Base-by-base conservation (phyloP, 345 rosid genomes). In the Syzygium grande region DNA sequence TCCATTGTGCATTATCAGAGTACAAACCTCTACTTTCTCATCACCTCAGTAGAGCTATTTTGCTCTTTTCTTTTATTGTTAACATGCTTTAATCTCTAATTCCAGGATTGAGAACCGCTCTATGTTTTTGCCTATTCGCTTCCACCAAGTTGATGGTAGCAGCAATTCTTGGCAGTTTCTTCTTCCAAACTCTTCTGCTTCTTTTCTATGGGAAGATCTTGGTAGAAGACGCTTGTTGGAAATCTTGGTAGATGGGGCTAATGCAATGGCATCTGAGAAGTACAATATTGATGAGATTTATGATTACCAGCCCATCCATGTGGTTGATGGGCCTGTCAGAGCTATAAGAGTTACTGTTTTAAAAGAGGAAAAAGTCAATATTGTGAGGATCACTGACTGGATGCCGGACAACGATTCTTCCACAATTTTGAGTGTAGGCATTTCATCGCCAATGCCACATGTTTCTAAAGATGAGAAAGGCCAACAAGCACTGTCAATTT, bases 131-230 rank as follows among this genome's bases (percentile, higher is more conserved):
- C 96, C 99, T 77, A 91, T 96, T 89, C 98, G 89, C 84, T 94
- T 94, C 90, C 96, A 95, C 88, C 98, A 98, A 94, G 99, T 91
- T 34, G 96, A 92, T 86, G 95, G 97, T 89, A 85, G 89, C 86
- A 90, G 91, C 87, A 94, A 97, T 91, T 94, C 98, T 55, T 98
- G 99, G 99, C 94, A 94, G 91, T 94, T 92, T 91, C 96, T 98
- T 90, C 95, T 93, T 85, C 99, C 99, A 59, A 93, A 92, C n/a
- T 89, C 98, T 30, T 97, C 99, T 87, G 95, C 95, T 92, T 93
- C 99, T 84, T 98, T 97, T 94, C 93, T 92, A 43, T 97, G 99
- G 99, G 99, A 98, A 91, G 96, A 97, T 93, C 93, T 97, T 90
- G 98, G 98, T 91, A 94, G 96, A 90, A 92, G 89, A 38, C 94